phyloP scores from a whole-genome alignment of 23 red algal species.

The Gracilaria domingensis region DNA sequence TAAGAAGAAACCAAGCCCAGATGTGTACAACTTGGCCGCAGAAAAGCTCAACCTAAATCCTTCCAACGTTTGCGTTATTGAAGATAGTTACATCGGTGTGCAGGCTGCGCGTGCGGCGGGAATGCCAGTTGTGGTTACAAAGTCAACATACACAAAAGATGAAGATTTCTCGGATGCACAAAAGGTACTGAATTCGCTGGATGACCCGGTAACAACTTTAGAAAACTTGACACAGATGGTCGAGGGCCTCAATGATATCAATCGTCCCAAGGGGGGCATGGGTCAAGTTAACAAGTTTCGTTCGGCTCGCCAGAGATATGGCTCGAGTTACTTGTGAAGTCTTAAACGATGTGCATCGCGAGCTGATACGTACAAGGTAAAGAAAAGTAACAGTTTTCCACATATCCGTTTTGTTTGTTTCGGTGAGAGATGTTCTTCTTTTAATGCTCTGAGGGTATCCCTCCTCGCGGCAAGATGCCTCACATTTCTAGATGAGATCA shows the following conservation, averaged over 20 bases:
- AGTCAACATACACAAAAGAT: conserved; percentile 80
- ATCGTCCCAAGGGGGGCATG: not conserved
- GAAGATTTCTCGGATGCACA: conserved; percentile 89
- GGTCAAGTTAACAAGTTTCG: not conserved
- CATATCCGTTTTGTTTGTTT: no score
- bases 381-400: not conserved
- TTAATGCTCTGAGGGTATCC: no score
- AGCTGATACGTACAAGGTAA: not conserved
- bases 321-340: conserved; percentile 24
- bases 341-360: not conserved
- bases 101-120: conserved; percentile 74
- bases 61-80: conserved; percentile 70
- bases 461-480: no score
- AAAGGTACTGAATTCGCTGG: conserved; percentile 76
- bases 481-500: not conserved
- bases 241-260: not conserved
- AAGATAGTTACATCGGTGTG: conserved; percentile 82
- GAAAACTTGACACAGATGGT: conserved; percentile 50
- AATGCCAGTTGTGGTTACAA: conserved; percentile 82
- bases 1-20: conserved; percentile 94
- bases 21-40: conserved; percentile 88
- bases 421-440: no score
- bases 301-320: not conserved
- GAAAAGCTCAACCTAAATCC: conserved; percentile 70
- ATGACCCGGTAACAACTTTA: conserved; percentile 49